Evolutionary conservation across 805 yeast species (phyloP), one percentile per base, ranked within the genome.

Genomic region (Suhomyces emberorum): DNA sequence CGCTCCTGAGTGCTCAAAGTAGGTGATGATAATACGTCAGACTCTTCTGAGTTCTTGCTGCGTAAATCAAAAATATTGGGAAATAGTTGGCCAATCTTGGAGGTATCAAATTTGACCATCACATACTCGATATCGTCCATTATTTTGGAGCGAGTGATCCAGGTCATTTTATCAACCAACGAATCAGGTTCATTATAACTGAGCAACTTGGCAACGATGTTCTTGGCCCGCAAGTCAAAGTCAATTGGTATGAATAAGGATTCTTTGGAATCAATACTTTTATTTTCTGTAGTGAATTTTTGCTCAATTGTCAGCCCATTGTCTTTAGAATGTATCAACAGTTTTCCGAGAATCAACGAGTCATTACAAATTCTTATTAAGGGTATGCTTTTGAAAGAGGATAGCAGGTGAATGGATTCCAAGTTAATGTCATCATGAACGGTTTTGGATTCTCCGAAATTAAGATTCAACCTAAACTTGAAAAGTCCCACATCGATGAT

Each of bases 381-480:
- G 7, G 7, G 8, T 20, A 20, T 20, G 8, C 9, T 20, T 9
- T 9, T 9, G 7, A 7, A 7, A 7, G 8, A 7, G 7, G 9
- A 7, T 20, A 20, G 22, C 22, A 20, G 22, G n/a, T n/a, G n/a
- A n/a, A n/a, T n/a, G n/a, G n/a, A n/a, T 7, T 7, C 18, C 5
- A 24, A 7, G 7, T 32, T 32, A n/a, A 32, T 16, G 17, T 32
- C 34, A 6, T 15, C 4, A 15, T 15, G 3, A 16, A 20, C 28
- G 3, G 20, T 34, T 11, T 12, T 16, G 6, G 34, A 31, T 26
- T 55, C 57, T n/a, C 59, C 63, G 32, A 42, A 59, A 30, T 59
- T 57, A 10, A 57, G 42, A 1, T 39, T 37, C 0, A 63, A 58
- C n/a, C 48, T 28, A 35, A 63, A 59, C 35, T 52, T 57, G 39